Conservation (phyloP, 306 rosid genomes). For the Pyrus communis region DNA sequence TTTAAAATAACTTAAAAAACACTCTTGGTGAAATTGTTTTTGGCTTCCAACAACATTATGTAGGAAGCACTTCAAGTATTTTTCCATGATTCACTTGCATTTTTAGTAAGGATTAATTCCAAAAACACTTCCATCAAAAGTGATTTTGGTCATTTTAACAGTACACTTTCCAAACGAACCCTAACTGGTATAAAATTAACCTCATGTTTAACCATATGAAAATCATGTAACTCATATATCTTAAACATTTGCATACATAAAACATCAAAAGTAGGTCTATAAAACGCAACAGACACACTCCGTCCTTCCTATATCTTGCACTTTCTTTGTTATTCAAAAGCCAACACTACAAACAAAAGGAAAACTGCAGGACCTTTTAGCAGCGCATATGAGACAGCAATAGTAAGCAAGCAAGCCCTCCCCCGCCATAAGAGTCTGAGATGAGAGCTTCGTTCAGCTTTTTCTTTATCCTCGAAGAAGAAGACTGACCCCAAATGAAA, state of each 20-base stretch:
- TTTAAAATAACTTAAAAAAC: no score
- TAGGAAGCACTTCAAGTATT: no score
- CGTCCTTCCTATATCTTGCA: neutral
- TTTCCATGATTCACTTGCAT: neutral
- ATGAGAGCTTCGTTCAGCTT: neutral
- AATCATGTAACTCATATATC: no score
- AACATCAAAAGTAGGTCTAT: neutral
- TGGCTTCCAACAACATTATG: no score
- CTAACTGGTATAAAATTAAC: no score
- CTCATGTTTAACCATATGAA: no score
- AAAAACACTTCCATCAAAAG: neutral
- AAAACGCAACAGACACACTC: neutral
- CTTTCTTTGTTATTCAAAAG: neutral
- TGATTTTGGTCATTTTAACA: no score
- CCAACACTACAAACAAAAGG: neutral
- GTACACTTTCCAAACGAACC: no score
- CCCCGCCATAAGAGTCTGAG: neutral
- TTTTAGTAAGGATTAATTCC: no score
- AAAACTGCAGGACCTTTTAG: neutral
- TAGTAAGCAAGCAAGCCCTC: neutral
- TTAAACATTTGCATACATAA: neutral
- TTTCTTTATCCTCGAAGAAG: slow-evolving; percentile 28
- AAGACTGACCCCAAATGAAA: slow-evolving; percentile 52
- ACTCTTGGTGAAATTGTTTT: no score
- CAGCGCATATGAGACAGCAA: neutral